Conservation (phyloP, 2,329 filamentous ascomycete genomes). For the Claviceps lovelessii region DNA sequence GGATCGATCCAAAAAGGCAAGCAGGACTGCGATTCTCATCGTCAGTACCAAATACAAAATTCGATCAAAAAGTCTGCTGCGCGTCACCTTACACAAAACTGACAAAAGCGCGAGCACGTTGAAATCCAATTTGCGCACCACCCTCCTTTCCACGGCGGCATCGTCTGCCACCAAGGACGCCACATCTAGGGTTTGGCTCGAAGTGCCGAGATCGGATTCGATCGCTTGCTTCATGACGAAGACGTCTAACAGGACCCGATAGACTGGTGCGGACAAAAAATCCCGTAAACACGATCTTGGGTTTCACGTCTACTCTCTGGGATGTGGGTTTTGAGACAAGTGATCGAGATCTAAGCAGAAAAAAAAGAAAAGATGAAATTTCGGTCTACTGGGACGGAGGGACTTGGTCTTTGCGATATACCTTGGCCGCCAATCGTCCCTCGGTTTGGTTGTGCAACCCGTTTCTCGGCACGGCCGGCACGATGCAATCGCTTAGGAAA, state of each 20-base stretch:
- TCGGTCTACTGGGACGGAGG: no score
- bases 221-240: background rate
- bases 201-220: background rate
- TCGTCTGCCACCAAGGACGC: background rate
- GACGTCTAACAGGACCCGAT: no score
- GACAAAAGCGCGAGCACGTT: conserved; percentile 1
- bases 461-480: no score
- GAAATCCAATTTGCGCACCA: conserved; percentile 1
- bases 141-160: background rate
- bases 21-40: conserved; percentile 3
- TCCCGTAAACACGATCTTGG: no score
- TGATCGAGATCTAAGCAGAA: background rate
- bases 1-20: conserved; percentile 10
- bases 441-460: no score
- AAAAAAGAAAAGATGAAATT: background rate
- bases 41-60: background rate
- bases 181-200: background rate
- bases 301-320: no score
- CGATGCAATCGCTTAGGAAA: no score
- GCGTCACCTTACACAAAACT: background rate
- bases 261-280: background rate
- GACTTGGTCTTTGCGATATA: no score
- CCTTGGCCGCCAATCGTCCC: no score
- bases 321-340: no score
- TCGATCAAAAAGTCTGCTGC: background rate